Percentiles rank a stretch among this genome's conserved stretches.
These are phyloP conservation scores for Alopecurus myosuroides DNA, from an alignment of 176 grass and related monocot genomes.

Conservation along the genomic window DNA sequence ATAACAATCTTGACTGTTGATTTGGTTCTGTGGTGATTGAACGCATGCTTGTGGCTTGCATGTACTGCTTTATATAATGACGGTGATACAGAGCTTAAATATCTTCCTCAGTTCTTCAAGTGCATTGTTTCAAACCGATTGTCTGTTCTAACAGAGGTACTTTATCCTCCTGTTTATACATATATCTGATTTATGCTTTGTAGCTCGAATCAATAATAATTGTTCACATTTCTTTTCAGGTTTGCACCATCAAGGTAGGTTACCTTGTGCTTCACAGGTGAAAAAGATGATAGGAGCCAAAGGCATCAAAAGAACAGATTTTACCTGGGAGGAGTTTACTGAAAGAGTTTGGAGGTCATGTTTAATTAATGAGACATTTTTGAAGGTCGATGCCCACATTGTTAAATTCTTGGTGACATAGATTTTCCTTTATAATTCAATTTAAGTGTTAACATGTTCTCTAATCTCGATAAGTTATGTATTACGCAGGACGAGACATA, in stretches of 20 bases:
- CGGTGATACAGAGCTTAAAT: conserved; percentile 88
- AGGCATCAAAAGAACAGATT: too few species aligned
- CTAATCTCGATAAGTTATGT: too few species aligned
- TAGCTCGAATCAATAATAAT: conserved; percentile 13
- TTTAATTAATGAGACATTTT: too few species aligned
- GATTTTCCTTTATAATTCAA: too few species aligned
- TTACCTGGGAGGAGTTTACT: too few species aligned
- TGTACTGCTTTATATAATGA: conserved; percentile 96
- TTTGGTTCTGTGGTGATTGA: conserved; percentile 29
- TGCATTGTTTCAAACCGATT: conserved; percentile 89
- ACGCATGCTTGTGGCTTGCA: conserved; percentile 90
- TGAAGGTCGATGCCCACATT: too few species aligned
- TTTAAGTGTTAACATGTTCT: too few species aligned
- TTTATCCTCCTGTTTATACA: background rate
- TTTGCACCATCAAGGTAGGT: conserved; percentile 97
- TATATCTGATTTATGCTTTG: background rate
- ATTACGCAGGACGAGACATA: too few species aligned
- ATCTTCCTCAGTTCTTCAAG: conserved; percentile 99
- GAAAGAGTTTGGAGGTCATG: too few species aligned
- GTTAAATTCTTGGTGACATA: too few species aligned
- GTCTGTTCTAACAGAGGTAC: conserved; percentile 98
- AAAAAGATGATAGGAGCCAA: too few species aligned
- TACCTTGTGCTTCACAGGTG: conserved; percentile 34
- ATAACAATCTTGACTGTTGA: conserved; percentile 5
- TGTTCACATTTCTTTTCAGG: conserved; percentile 45